A percentile compares a stretch with the other conserved stretches of the same genome.
Conservation (phyloP, 2,329 filamentous ascomycete genomes). For the Fusarium liriodendri region DNA sequence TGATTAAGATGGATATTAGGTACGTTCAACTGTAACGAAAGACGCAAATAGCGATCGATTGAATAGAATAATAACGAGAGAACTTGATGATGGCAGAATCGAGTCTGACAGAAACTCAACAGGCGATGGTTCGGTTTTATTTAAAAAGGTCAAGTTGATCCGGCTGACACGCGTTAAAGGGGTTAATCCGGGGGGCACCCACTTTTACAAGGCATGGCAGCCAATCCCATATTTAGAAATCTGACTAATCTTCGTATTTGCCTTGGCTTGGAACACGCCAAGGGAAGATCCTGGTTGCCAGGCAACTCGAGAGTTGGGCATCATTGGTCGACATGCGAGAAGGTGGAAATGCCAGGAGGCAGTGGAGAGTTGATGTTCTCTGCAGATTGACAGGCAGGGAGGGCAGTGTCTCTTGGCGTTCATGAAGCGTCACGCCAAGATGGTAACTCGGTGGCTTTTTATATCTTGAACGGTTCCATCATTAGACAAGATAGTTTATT, state of each 20-base stretch:
- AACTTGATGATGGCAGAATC: slow-evolving; percentile 12
- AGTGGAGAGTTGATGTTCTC: background rate
- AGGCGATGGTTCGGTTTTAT: slow-evolving; percentile 23
- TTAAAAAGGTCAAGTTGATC: slow-evolving; percentile 2
- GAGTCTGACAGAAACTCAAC: background rate
- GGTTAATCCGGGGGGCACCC: slow-evolving; percentile 30
- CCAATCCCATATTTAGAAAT: slow-evolving; percentile 26
- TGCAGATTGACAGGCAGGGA: background rate
- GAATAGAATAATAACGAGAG: slow-evolving; percentile 20
- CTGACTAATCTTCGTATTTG: slow-evolving; percentile 28
- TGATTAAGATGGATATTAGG: background rate
- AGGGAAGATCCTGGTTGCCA: slow-evolving; percentile 24
- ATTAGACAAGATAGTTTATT: background rate
- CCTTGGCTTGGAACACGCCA: slow-evolving; percentile 18
- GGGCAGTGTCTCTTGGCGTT: background rate
- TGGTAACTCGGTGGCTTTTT: background rate
- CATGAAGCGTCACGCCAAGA: background rate
- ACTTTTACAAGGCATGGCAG: slow-evolving; percentile 9
- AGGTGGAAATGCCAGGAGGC: background rate
- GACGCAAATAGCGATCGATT: background rate
- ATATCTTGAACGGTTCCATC: background rate
- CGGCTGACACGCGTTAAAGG: slow-evolving; percentile 26
- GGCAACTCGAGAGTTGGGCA: slow-evolving; percentile 17
- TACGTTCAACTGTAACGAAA: background rate
- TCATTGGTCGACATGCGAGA: slow-evolving; percentile 9